phyloP scores from a whole-genome alignment of 2,329 filamentous ascomycete species.

The Phialophora chinensis region DNA sequence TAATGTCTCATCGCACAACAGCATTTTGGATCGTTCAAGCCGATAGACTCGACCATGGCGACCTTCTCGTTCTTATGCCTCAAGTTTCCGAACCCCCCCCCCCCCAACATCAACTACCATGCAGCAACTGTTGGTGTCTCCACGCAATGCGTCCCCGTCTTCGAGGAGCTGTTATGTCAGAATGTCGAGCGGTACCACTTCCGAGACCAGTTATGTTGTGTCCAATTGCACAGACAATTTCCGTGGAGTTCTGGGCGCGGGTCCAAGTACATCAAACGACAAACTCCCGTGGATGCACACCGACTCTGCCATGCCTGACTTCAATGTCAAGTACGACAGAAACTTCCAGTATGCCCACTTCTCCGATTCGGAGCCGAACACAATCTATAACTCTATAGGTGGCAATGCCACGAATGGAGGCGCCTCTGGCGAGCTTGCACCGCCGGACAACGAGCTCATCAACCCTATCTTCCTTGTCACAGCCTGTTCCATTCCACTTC shows the following conservation, averaged over 20 bases:
- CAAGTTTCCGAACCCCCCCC: neutral
- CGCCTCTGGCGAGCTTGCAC: neutral
- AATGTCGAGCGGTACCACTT: neutral
- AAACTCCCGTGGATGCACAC: slow-evolving; percentile 13
- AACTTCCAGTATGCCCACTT: slow-evolving; percentile 26
- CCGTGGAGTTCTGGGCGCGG: slow-evolving; percentile 17
- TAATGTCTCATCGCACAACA: slow-evolving; percentile 12
- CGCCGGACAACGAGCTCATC: slow-evolving; percentile 20
- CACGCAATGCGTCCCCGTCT: slow-evolving; percentile 16
- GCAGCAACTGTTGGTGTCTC: slow-evolving; percentile 19
- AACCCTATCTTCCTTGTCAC: slow-evolving; percentile 15
- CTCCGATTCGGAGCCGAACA: slow-evolving; percentile 8
- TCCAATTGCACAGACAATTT: slow-evolving; percentile 26
- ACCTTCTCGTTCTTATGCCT: slow-evolving; percentile 20
- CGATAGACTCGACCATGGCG: neutral
- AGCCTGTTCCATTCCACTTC: slow-evolving; percentile 18
- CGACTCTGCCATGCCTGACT: slow-evolving; percentile 16
- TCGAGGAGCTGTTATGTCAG: slow-evolving; percentile 7
- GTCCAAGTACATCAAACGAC: slow-evolving; percentile 7
- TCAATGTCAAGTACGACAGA: slow-evolving; percentile 19
- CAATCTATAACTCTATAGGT: slow-evolving; percentile 20
- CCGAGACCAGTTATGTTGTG: slow-evolving; percentile 10
- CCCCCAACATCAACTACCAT: neutral
- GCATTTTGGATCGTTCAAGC: slow-evolving; percentile 8
- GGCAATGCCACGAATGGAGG: slow-evolving; percentile 7